Evolutionary conservation across 2,329 filamentous ascomycete genomes (phyloP).

Genomic region (Zymoseptoria brevis): DNA sequence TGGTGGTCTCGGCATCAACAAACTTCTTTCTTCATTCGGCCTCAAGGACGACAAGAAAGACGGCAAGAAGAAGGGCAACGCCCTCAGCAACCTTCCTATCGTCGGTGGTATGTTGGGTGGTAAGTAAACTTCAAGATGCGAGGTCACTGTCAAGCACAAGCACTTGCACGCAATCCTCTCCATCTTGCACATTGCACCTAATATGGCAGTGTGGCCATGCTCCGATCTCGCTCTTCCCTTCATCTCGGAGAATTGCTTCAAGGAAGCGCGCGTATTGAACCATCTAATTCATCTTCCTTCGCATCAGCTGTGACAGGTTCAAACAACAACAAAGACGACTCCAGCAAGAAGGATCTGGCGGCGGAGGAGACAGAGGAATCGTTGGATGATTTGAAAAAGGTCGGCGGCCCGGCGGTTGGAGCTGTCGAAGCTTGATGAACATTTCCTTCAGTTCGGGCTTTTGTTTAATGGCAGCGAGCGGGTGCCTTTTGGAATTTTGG

Average conservation of each 20-base stretch:
- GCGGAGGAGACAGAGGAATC: slow-evolving; percentile 5
- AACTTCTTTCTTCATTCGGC: slow-evolving; percentile 66
- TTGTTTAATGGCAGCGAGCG: not conserved
- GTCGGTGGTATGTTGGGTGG: slow-evolving; percentile 43
- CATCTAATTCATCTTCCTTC: slow-evolving; percentile 5
- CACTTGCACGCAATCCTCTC: not conserved
- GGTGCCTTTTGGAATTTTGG: not conserved
- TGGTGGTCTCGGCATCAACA: slow-evolving; percentile 67
- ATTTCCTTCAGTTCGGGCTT: not conserved
- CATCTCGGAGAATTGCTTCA: not conserved
- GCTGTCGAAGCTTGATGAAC: slow-evolving; percentile 1
- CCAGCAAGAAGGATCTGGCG: slow-evolving; percentile 1
- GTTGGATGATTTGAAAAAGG: slow-evolving; percentile 6
- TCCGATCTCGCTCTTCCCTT: not conserved
- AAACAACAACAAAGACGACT: slow-evolving; percentile 3
- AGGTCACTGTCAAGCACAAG: not conserved
- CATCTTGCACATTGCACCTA: not conserved
- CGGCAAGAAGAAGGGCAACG: slow-evolving; percentile 36
- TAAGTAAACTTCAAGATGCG: slow-evolving; percentile 24
- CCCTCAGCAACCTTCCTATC: slow-evolving; percentile 35
- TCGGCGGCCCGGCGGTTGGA: slow-evolving; percentile 5
- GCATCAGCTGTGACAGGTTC: not conserved
- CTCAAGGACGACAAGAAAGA: slow-evolving; percentile 47
- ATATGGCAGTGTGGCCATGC: not conserved
- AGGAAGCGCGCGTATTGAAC: slow-evolving; percentile 1